phyloP scores from a whole-genome alignment of 2,329 filamentous ascomycete species.

The Zymoseptoria brevis region DNA sequence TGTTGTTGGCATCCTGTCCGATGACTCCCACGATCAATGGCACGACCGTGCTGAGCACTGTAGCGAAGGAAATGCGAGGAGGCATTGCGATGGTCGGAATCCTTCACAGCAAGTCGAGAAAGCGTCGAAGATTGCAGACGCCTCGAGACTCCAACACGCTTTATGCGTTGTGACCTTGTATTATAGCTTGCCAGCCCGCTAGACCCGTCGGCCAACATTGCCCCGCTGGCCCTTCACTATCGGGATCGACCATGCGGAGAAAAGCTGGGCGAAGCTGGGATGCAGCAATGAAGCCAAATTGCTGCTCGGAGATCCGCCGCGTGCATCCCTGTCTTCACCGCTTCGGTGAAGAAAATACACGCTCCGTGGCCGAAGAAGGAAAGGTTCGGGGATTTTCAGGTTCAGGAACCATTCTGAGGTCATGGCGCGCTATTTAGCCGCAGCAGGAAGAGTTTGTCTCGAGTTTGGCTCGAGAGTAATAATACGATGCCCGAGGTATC shows the following conservation, averaged over 20 bases:
- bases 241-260: not conserved
- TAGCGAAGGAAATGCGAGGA: not conserved
- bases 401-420: not conserved
- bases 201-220: not conserved
- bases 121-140: not conserved
- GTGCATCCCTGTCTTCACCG: not conserved
- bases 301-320: not conserved
- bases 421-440: not conserved
- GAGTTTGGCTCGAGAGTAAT: too few species aligned
- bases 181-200: not conserved
- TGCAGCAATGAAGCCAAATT: not conserved
- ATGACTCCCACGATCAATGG: not conserved
- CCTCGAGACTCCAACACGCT: not conserved
- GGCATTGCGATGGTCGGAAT: not conserved
- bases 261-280: not conserved
- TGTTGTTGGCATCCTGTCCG: constrained; percentile 1
- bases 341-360: not conserved
- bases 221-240: not conserved
- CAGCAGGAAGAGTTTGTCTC: not conserved
- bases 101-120: not conserved
- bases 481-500: too few species aligned
- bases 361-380: not conserved
- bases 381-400: not conserved
- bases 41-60: not conserved
- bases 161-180: not conserved